Evolutionary conservation across 2,329 filamentous ascomycete species (phyloP).

Genomic region (Epichloe sibirici): DNA sequence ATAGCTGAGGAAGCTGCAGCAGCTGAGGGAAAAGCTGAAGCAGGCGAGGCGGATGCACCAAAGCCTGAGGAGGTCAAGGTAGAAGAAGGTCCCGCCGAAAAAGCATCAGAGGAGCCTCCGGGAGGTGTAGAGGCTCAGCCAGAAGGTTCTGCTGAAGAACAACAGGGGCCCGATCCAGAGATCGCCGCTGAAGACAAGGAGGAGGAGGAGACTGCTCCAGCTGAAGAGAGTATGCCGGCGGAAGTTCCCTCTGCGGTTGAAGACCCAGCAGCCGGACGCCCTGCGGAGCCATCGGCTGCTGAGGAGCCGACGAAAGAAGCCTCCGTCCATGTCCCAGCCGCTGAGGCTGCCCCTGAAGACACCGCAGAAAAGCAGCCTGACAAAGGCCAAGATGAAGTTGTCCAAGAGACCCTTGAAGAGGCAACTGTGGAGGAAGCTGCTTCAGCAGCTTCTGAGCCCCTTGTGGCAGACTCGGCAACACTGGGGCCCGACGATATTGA

Average conservation of each 20-base stretch:
- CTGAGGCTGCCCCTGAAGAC: not conserved
- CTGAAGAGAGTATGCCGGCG: not conserved
- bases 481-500: not conserved
- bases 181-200: not conserved
- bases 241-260: not conserved
- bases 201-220: not conserved
- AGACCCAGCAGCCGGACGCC: not conserved
- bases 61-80: not conserved
- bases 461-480: not conserved
- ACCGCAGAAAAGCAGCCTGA: not conserved
- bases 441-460: not conserved
- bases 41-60: not conserved
- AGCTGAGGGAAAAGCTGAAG: not conserved
- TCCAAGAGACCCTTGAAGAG: not conserved
- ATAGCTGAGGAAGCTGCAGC: not conserved
- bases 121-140: not conserved
- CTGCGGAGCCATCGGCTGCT: not conserved
- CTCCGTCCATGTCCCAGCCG: not conserved
- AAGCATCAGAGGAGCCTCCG: not conserved
- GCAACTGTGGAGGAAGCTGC: not conserved
- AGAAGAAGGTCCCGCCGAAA: not conserved
- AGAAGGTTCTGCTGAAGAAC: not conserved
- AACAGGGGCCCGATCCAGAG: not conserved
- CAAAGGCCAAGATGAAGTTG: slow-evolving; percentile 2
- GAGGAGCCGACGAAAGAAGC: not conserved